Evolutionary conservation across 768 basidiomycete genomes (phyloP), one percentile per base, ranked within the genome.

Genomic region (Rhodotorula kratochvilovae): DNA sequence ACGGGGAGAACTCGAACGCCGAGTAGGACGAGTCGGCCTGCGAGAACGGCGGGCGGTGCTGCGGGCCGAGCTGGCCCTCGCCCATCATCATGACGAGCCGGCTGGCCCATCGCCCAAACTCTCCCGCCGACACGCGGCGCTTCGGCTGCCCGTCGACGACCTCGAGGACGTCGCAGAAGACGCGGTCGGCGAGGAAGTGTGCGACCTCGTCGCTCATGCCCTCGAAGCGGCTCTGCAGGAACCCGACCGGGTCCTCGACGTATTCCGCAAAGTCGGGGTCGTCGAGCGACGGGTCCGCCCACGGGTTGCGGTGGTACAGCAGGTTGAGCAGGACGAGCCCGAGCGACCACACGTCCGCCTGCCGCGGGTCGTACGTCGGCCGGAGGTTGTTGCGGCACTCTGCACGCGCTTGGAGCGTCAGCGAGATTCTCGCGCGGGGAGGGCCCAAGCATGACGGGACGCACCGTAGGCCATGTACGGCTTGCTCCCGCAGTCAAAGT

Each of bases 271-370:
- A 99, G 57, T 91, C 91, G 46, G 86, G 81, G 80, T 90, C 90
- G 73, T 85, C 86, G 76, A 88, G 90, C 72, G 88, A 85, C 3
- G 95, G 95, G 79, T 98, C 95, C 56, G 90, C 90, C 96, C 96
- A 99, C 36, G 95, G 95, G 81, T 97, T 97, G 82, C 85, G 90
- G 81, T 99, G 96, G 82, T 97, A 99, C 80, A 98, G 84, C 91
- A 98, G 94, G 81, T 99, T 99, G 85, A 99, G 91, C 77, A 99
- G 87, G 75, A 99, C 96, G 80, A 99, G 96, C 72, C 95, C 95
- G 76, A 99, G 85, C 35, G 95, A 97, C 95, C 92, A 99, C 64
- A 99, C 92, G 82, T 99, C 95, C 71, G 96, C 96, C 68, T 91
- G 90, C 77, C 89, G 90, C 72, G 95, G 93, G 74, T 86, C 86